These are phyloP conservation scores for Yamadazyma ubonensis DNA, from an alignment of 805 yeast genomes.

Conservation along the genomic window DNA sequence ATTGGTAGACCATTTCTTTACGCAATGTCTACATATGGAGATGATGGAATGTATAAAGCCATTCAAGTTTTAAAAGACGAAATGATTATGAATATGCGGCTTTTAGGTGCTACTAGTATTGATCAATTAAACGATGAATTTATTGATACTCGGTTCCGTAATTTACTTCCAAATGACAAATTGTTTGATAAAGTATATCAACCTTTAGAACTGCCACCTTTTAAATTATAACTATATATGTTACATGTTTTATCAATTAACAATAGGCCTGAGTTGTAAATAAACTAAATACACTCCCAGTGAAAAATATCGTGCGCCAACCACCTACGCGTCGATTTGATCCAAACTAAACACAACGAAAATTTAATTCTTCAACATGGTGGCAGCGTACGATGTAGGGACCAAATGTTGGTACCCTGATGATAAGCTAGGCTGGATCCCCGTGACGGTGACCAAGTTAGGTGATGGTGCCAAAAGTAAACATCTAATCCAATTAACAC, in stretches of 20 bases:
- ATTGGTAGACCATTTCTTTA: constrained; percentile 74
- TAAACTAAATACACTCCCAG: background rate
- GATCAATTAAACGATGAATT: constrained; percentile 55
- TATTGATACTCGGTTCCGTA: constrained; percentile 55
- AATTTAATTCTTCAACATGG: constrained; percentile 13
- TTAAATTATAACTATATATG: constrained; percentile 28
- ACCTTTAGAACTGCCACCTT: constrained; percentile 52
- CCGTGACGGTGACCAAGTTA: constrained; percentile 55
- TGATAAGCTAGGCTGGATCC: constrained; percentile 69
- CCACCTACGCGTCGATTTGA: constrained; percentile 11
- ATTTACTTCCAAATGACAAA: constrained; percentile 52
- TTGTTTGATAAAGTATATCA: constrained; percentile 57
- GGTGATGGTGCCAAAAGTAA: constrained; percentile 38
- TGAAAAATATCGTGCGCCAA: constrained; percentile 5
- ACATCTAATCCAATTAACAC: constrained; percentile 49
- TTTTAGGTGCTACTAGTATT: constrained; percentile 57
- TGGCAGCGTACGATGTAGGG: constrained; percentile 28
- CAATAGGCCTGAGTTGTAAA: background rate
- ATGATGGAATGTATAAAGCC: constrained; percentile 65
- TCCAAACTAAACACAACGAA: constrained; percentile 10
- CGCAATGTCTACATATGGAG: constrained; percentile 80
- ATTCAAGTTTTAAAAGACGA: constrained; percentile 62
- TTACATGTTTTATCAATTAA: background rate
- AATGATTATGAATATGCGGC: constrained; percentile 61
- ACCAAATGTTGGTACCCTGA: constrained; percentile 85